A percentile compares a stretch with the other conserved stretches of the same genome.
Conservation (phyloP, 2,329 filamentous ascomycete genomes). For the Penicillium frequentans region DNA sequence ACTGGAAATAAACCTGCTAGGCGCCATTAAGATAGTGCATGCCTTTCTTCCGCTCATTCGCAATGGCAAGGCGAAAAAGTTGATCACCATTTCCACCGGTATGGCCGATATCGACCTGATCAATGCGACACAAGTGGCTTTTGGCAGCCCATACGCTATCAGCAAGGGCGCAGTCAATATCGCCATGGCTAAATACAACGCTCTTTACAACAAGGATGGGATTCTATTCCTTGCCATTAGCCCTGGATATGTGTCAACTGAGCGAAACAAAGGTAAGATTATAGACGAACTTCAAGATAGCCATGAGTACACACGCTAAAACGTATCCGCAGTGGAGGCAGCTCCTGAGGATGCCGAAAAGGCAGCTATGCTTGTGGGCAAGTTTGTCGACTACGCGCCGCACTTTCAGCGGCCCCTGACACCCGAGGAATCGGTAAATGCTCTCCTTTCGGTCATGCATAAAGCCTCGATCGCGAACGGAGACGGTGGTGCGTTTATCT, state of each 20-base stretch:
- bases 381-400: slow-evolving; percentile 4
- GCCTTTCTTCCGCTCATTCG: slow-evolving; percentile 55
- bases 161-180: slow-evolving; percentile 57
- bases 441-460: neutral
- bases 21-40: slow-evolving; percentile 55
- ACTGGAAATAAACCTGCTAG: slow-evolving; percentile 54
- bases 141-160: slow-evolving; percentile 45
- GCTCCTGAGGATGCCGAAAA: neutral
- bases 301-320: neutral
- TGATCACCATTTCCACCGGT: slow-evolving; percentile 53
- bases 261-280: neutral
- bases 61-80: slow-evolving; percentile 54
- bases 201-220: slow-evolving; percentile 51
- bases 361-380: neutral
- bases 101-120: slow-evolving; percentile 50
- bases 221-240: slow-evolving; percentile 55
- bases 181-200: slow-evolving; percentile 54
- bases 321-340: neutral
- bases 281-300: neutral
- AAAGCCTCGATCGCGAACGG: neutral
- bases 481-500: slow-evolving; percentile 7
- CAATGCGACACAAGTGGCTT: slow-evolving; percentile 37
- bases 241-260: slow-evolving; percentile 53
- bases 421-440: neutral
- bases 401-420: neutral